Evolutionary conservation across 2,329 filamentous ascomycete genomes (phyloP).

Genomic region (Decorospora gaudefroyi): DNA sequence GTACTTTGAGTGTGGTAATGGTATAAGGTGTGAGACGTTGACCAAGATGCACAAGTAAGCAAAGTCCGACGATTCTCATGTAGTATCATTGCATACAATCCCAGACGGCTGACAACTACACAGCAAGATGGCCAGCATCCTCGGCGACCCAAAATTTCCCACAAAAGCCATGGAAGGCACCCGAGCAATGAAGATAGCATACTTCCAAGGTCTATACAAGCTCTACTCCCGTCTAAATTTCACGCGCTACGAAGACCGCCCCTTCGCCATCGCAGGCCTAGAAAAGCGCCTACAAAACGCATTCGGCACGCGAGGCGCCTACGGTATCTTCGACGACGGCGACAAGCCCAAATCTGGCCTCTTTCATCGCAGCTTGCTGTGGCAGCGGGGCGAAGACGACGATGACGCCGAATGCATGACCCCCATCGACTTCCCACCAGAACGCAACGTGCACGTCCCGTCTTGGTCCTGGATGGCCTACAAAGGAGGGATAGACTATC

Average conservation of each 20-base stretch:
- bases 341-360: constrained; percentile 11
- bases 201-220: constrained; percentile 27
- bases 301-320: constrained; percentile 31
- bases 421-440: constrained; percentile 5
- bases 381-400: constrained; percentile 25
- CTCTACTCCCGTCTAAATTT: constrained; percentile 41
- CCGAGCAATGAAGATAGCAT: constrained; percentile 25
- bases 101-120: no score
- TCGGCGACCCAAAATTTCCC: constrained; percentile 38
- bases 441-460: constrained; percentile 6
- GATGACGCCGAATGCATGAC: neutral
- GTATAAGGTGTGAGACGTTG: constrained; percentile 28
- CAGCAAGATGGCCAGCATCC: constrained; percentile 26
- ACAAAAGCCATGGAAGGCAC: constrained; percentile 3
- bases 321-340: constrained; percentile 41
- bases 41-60: constrained; percentile 25
- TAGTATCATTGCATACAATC: no score
- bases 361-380: constrained; percentile 39
- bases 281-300: constrained; percentile 33
- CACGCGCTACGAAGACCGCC: constrained; percentile 25
- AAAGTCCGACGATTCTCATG: no score
- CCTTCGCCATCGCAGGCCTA: constrained; percentile 42
- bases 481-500: constrained; percentile 21
- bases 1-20: constrained; percentile 36
- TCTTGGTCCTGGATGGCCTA: constrained; percentile 27